Base-by-base conservation (phyloP, 805 yeast genomes). In the Ogataea polymorpha region DNA sequence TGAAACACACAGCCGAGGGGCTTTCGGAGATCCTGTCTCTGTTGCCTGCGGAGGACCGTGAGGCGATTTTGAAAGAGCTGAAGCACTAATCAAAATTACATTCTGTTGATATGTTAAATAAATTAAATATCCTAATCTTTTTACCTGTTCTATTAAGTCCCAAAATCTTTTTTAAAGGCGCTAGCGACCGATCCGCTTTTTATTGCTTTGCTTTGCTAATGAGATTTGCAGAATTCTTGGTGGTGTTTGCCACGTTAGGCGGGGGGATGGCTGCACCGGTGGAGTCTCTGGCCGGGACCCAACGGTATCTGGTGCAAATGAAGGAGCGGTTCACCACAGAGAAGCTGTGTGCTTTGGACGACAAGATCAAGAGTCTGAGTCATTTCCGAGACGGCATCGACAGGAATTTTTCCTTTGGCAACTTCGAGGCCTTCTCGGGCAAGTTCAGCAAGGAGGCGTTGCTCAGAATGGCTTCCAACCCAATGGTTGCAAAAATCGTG, bases 371-470 rank as follows among this genome's bases (percentile, higher is more conserved):
- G 32, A 49, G 59, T 4, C 46, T 64, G 24, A 64, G 74, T 21
- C 73, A 77, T 53, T 62, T 73, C 38, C 58, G 76, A 46, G 66
- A 71, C 27, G 60, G 68, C 30, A 72, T 86, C 20, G 66, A 70
- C 10, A 70, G 72, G 41, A 66, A 75, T 10, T 79, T 79, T 49
- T 71, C 84, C 0, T 78, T 87, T 54, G 95, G 95, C 1, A 71
- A 70, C 16, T 83, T 86, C 55, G 77, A 75, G 48, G 95, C 85
- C 0, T 76, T 88, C 46, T 71, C 82, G 0, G 88, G 89, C 1
- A 72, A 71, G 40, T 77, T 82, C 56, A 66, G 80, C 9, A 58
- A 62, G 20, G 75, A 67, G 9, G 65, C 72, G 1, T 51, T 77
- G 26, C 70, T 68, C 7, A 66, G 72, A 50, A 69, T 82, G 44